Base-by-base conservation (phyloP, 345 rosid species). In the Reutealis trisperma region DNA sequence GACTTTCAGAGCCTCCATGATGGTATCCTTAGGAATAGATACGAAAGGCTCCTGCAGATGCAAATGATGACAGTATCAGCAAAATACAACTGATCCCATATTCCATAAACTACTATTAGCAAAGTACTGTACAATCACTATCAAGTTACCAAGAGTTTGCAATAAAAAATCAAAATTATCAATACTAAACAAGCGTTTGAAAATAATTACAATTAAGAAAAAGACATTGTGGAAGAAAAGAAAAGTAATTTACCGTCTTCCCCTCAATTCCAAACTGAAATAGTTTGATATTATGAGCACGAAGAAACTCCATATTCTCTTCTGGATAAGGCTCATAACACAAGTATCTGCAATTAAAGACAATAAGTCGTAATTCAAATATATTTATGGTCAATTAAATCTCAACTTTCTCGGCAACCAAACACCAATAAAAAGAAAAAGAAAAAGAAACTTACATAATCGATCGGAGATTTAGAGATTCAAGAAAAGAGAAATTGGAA, bases 281-380 rank as follows among this genome's bases (percentile, higher is more conserved):
- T 25, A 94, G 96, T 75, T 76, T 82, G 64, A 94, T 89, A 77
- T 89, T 85, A 61, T 82, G 85, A 67, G 85, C 81, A 8, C 63
- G 68, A 67, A 94, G 90, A 82, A 85, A 90, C 79, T 88, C 77
- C 79, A 87, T 68, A 65, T 85, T 94, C 45, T 90, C 97, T 71
- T 88, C 88, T 0, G 97, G 97, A 78, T 92, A 94, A 0, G 96
- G 92, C 79, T 92, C 97, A 60, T 89, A 88, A 77, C 98, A 94
- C 86, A 92, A 80, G 77, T 87, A 94, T 81, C 94, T 94, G 94
- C 75, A 30, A 58, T 27, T 52, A 22, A 76, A 49, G 44, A 37
- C 41, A 66, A 10, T 8, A 37, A 8, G 10, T 32, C 22, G 37
- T 30, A 5, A 22, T 9, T 24, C 19, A 3, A 18, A 44, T 3